phyloP scores from a whole-genome alignment of 352 stramenopile species.

The Pythium dissotocum region DNA sequence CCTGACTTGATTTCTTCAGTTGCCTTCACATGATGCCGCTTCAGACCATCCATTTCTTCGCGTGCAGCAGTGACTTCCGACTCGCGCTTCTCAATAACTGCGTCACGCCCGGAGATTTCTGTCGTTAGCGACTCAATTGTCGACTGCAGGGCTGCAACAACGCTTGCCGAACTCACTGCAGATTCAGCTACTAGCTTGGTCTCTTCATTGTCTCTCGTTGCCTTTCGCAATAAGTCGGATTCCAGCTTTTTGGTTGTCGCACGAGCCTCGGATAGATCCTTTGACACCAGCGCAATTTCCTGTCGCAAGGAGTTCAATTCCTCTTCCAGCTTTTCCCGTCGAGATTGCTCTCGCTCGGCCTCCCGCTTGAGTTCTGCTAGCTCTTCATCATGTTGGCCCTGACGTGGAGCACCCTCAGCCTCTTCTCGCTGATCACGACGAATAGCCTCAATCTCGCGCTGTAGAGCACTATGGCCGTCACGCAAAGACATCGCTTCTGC shows the following conservation, averaged over 20 bases:
- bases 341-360: conserved; percentile 2
- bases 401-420: not conserved
- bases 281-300: not conserved
- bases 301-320: conserved; percentile 31
- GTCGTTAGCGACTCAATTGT: conserved; percentile 22
- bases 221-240: conserved; percentile 15
- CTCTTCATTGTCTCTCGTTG: conserved; percentile 29
- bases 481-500: not conserved
- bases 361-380: conserved; percentile 1
- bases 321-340: conserved; percentile 30
- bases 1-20: not conserved
- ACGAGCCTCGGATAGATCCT: conserved; percentile 10
- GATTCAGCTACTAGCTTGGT: conserved; percentile 5
- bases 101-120: conserved; percentile 17
- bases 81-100: conserved; percentile 9
- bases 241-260: conserved; percentile 23
- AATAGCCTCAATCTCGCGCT: not conserved
- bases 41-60: not conserved
- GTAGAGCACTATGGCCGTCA: not conserved
- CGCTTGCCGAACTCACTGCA: conserved; percentile 21
- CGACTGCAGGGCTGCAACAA: conserved; percentile 24
- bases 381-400: not conserved
- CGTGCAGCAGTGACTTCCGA: not conserved
- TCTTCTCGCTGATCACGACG: not conserved
- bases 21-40: conserved; percentile 3